Conservation (phyloP, 2,329 filamentous ascomycete genomes). For the Aureobasidium sp. region DNA sequence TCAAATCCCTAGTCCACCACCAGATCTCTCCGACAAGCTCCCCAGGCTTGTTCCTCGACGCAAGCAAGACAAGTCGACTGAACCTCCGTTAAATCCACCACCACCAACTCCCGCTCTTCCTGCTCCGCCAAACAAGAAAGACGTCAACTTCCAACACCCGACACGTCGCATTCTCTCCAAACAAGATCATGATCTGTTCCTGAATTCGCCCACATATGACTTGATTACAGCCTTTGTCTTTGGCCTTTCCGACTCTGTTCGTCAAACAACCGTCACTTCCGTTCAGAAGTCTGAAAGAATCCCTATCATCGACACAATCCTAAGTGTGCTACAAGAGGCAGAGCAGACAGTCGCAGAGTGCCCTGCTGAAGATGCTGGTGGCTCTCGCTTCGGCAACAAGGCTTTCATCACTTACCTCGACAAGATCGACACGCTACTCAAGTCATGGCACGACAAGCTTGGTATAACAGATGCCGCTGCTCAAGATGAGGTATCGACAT, state of each 20-base stretch:
- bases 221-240: constrained; percentile 82
- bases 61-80: constrained; percentile 40
- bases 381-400: constrained; percentile 91
- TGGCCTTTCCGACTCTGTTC: constrained; percentile 71
- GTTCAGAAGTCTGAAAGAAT: constrained; percentile 50
- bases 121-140: constrained; percentile 52
- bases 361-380: constrained; percentile 76
- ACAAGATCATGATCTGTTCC: constrained; percentile 73
- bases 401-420: constrained; percentile 78
- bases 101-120: constrained; percentile 70
- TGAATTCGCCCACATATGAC: constrained; percentile 64
- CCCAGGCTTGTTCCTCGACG: constrained; percentile 61
- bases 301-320: constrained; percentile 52
- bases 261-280: constrained; percentile 57
- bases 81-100: constrained; percentile 41
- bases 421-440: constrained; percentile 41
- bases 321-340: constrained; percentile 62
- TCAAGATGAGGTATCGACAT: constrained; percentile 65
- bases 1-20: constrained; percentile 32
- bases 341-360: constrained; percentile 58
- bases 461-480: constrained; percentile 44
- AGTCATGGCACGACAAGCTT: constrained; percentile 57
- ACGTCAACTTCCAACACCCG: constrained; percentile 52
- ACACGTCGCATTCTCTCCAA: constrained; percentile 72
- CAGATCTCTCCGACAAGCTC: constrained; percentile 49